Conservation (phyloP, 495 filamentous ascomycete genomes). For the Lophiotrema nucula region DNA sequence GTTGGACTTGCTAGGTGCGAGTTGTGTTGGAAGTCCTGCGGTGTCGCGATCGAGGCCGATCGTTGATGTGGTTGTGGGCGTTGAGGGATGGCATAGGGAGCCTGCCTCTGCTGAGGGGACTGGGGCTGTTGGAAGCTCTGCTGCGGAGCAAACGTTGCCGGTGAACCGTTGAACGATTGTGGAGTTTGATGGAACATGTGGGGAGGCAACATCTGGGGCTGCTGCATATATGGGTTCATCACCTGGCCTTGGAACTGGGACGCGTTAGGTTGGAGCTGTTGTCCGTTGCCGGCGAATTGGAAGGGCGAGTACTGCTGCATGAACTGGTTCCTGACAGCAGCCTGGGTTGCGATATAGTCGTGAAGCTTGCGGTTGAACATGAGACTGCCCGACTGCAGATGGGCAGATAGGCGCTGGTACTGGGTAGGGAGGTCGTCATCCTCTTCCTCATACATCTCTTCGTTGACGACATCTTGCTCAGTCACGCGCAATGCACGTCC, state of each 20-base stretch:
- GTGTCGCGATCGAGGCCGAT: conserved; percentile 41
- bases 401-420: conserved; percentile 55
- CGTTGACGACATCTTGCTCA: conserved; percentile 83
- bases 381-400: conserved; percentile 52
- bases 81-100: conserved; percentile 15
- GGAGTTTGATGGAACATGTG: conserved; percentile 43
- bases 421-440: conserved; percentile 62
- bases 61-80: conserved; percentile 40
- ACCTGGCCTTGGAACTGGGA: background rate
- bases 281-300: conserved; percentile 39
- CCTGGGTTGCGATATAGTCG: conserved; percentile 59
- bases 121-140: conserved; percentile 30
- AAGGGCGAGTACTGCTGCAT: conserved; percentile 43
- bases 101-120: no score
- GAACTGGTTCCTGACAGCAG: conserved; percentile 53
- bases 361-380: conserved; percentile 59
- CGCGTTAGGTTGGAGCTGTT: background rate
- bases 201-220: conserved; percentile 41
- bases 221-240: conserved; percentile 16
- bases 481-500: conserved; percentile 81
- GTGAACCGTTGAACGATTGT: conserved; percentile 34
- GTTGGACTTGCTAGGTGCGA: background rate
- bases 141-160: conserved; percentile 40
- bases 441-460: conserved; percentile 98
- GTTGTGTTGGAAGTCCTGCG: conserved; percentile 35